Evolutionary conservation across 2,329 filamentous ascomycete genomes (phyloP), one percentile per base, ranked within the genome.

Genomic region (Helotiales sp.): DNA sequence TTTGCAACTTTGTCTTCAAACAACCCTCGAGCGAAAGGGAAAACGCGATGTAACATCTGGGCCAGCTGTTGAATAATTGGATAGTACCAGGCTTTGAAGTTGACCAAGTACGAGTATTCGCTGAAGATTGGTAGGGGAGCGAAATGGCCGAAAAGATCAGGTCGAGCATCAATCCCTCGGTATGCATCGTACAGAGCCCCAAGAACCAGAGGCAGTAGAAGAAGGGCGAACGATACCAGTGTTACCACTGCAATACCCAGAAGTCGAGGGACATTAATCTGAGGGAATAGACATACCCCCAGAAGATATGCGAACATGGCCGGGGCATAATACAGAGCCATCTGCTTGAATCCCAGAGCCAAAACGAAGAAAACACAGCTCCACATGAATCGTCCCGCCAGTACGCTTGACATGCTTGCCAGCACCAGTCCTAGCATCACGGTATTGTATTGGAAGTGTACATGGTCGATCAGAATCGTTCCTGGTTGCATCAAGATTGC

Each of bases 1-100:
- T 99, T 99, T 75, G 96, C 96, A 22, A 99, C 96, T 80, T 99
- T 99, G 82, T 98, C 96, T 80, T 99, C 96, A 75, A 98, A 99
- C 6, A 99, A 82, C 3, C 96, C 96, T n/a, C 96, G 89, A 1
- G 94, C 89, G 77, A 99, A 97, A 0, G 96, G 96, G 75, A 99
- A 98, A 65, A 98, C 87, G n/a, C 96, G 91, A 78, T 97, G 93
- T 11, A 97, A 81, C 73, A 93, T 87, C 79, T 99, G 96, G 0
- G 90, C 83, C 40, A 96, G 75, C 78, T 97, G 93, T 75, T 96
- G 87, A 4, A 94, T 76, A 13, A 92, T 78, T 0, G 93, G 90
- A 75, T 93, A 96, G 75, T 93, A 89, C 76, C 87, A 84, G 1
- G 92, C 87, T 3, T 88, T 83, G 20, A 85, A 84, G 72, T 93